Evolutionary conservation across 768 basidiomycete species (phyloP).

Genomic region (Phanerochaete carnosa): DNA sequence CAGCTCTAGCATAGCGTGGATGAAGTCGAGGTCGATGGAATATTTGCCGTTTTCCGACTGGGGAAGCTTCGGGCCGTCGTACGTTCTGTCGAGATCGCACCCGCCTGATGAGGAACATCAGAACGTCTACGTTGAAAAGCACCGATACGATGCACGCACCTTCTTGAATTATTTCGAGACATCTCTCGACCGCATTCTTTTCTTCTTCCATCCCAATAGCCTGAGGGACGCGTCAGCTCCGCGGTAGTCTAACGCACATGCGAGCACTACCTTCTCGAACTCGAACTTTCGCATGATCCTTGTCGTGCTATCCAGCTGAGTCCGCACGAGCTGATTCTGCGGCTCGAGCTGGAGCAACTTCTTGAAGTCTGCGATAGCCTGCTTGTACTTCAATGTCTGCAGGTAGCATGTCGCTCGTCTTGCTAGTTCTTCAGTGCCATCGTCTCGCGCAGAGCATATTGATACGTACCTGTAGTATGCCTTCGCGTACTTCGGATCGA

Average conservation of each 20-base stretch:
- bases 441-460: not conserved
- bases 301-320: conserved; percentile 83
- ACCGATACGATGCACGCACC: conserved; percentile 38
- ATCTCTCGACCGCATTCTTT: conserved; percentile 71
- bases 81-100: conserved; percentile 72
- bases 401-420: conserved; percentile 90
- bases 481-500: conserved; percentile 90
- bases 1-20: conserved; percentile 83
- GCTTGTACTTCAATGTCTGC: conserved; percentile 83
- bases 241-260: not conserved
- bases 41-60: conserved; percentile 61
- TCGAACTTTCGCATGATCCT: conserved; percentile 88
- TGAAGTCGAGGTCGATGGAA: conserved; percentile 72
- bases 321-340: conserved; percentile 72
- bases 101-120: conserved; percentile 44
- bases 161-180: conserved; percentile 75
- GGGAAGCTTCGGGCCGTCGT: conserved; percentile 73
- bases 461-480: conserved; percentile 72
- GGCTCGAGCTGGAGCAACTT: conserved; percentile 83
- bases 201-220: conserved; percentile 94
- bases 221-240: conserved; percentile 32
- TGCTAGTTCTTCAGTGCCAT: not conserved
- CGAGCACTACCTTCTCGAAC: conserved; percentile 74
- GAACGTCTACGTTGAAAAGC: not conserved
- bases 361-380: conserved; percentile 86